phyloP scores from a whole-genome alignment of 441 rosid genomes.

The Eruca vesicaria region DNA sequence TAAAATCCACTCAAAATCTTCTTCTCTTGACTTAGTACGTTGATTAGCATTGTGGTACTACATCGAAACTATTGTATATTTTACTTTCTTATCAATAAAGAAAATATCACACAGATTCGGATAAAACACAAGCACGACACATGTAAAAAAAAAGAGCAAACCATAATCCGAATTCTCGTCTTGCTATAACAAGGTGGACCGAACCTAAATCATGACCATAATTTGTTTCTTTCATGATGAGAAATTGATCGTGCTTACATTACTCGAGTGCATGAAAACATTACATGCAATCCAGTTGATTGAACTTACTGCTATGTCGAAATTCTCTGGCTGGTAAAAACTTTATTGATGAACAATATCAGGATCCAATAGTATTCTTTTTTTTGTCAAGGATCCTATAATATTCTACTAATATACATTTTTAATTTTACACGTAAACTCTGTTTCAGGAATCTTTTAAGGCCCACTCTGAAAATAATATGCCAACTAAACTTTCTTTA shows the following conservation, averaged over 20 bases:
- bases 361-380: neutral
- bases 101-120: neutral
- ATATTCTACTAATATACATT: constrained; percentile 11
- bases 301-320: neutral
- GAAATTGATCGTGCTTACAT: constrained; percentile 12
- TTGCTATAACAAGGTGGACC: constrained; percentile 4
- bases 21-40: neutral
- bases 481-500: constrained; percentile 28
- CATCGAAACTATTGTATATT: neutral
- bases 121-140: neutral
- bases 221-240: neutral
- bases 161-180: neutral
- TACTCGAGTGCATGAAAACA: neutral
- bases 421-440: constrained; percentile 16
- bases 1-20: neutral
- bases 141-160: constrained; percentile 3
- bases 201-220: constrained; percentile 4
- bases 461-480: constrained; percentile 33
- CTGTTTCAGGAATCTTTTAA: constrained; percentile 17
- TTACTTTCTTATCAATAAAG: neutral
- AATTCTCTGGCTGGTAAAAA: neutral
- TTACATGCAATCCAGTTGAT: neutral
- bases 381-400: neutral
- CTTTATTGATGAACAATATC: neutral
- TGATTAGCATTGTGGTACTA: neutral